A percentile compares a stretch with the other conserved stretches of the same genome.
Conservation (phyloP, 2,329 filamentous ascomycete genomes). For the Mycogone perniciosa region DNA sequence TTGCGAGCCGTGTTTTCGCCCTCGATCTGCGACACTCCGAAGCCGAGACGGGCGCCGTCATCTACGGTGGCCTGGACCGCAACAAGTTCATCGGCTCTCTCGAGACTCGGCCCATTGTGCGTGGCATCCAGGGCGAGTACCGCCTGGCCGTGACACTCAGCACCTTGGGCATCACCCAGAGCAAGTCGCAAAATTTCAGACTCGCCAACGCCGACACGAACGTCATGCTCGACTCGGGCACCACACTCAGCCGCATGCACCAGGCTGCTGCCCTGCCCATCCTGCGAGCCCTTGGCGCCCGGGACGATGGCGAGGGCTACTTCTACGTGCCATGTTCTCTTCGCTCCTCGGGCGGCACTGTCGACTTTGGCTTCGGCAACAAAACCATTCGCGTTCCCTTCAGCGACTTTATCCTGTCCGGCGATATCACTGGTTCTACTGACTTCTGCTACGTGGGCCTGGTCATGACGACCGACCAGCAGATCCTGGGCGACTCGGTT, state of each 20-base stretch:
- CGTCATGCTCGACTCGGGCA: slow-evolving; percentile 48
- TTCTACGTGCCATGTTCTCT: slow-evolving; percentile 39
- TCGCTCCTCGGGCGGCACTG: slow-evolving; percentile 30
- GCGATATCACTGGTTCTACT: slow-evolving; percentile 17
- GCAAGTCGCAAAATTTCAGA: slow-evolving; percentile 18
- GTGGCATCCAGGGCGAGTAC: slow-evolving; percentile 28
- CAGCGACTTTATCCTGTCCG: slow-evolving; percentile 42
- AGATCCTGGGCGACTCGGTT: slow-evolving; percentile 39
- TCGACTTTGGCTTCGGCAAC: slow-evolving; percentile 43
- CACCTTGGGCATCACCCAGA: slow-evolving; percentile 25
- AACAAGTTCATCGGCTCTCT: slow-evolving; percentile 45
- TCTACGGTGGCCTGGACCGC: slow-evolving; percentile 48
- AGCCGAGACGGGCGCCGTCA: slow-evolving; percentile 40
- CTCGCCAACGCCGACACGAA: slow-evolving; percentile 28
- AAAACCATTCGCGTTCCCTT: slow-evolving; percentile 38
- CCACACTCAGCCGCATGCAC: slow-evolving; percentile 44
- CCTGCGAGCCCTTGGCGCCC: slow-evolving; percentile 36
- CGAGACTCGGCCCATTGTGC: slow-evolving; percentile 36
- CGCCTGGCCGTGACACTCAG: slow-evolving; percentile 31
- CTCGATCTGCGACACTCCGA: slow-evolving; percentile 43
- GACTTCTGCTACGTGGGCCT: slow-evolving; percentile 38
- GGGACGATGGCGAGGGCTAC: slow-evolving; percentile 35
- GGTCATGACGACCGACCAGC: slow-evolving; percentile 33
- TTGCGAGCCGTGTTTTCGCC: slow-evolving; percentile 44
- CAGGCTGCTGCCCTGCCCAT: slow-evolving; percentile 36